Conservation (phyloP, 768 basidiomycete genomes). For the Antrodiella citrinella region DNA sequence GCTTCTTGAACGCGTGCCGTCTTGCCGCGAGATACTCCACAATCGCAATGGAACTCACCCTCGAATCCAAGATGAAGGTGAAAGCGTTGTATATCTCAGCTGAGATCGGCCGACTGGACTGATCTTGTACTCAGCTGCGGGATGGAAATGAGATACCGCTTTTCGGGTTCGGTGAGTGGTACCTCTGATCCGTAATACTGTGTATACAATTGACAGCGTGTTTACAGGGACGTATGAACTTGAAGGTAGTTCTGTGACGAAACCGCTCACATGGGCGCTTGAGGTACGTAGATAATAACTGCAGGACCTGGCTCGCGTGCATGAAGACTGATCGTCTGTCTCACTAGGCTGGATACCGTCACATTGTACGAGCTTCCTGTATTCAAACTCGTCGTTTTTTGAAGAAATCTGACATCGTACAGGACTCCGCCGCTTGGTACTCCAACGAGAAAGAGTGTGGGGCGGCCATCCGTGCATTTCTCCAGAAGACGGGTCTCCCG, state of each 20-base stretch:
- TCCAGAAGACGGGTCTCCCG: constrained; percentile 36
- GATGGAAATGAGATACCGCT: constrained; percentile 50
- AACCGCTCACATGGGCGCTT: constrained; percentile 51
- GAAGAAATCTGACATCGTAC: constrained; percentile 6
- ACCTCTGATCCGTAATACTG: constrained; percentile 1
- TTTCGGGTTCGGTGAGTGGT: constrained; percentile 44
- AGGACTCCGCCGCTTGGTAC: constrained; percentile 46
- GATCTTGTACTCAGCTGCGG: constrained; percentile 29
- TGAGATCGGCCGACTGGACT: background rate
- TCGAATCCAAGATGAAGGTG: constrained; percentile 21
- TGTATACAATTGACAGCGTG: background rate
- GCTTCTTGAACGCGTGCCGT: too few relatives aligned
- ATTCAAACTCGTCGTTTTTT: background rate
- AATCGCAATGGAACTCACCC: constrained; percentile 8
- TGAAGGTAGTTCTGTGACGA: constrained; percentile 46
- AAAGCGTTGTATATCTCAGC: background rate
- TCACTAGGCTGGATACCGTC: constrained; percentile 57
- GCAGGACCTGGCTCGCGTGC: too few relatives aligned
- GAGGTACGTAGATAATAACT: too few relatives aligned
- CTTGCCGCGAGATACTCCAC: background rate
- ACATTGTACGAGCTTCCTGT: constrained; percentile 32
- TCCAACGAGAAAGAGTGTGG: constrained; percentile 66
- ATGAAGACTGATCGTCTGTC: too few relatives aligned
- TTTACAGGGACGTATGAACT: constrained; percentile 52
- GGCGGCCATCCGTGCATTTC: constrained; percentile 49